These are phyloP conservation scores for Brettanomyces naardenensis DNA, from an alignment of 805 yeast species.

Conservation along the genomic window DNA sequence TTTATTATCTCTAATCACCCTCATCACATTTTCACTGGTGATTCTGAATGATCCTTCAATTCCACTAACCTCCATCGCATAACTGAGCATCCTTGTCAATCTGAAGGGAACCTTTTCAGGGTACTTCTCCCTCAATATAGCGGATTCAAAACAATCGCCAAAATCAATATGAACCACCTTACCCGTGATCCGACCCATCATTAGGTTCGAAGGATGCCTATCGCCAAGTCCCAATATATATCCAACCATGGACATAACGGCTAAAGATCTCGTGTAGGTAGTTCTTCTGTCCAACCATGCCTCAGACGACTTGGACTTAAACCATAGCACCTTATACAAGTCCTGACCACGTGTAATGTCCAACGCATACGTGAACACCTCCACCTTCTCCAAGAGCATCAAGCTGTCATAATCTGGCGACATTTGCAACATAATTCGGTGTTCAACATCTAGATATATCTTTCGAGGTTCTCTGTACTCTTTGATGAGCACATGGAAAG, in stretches of 20 bases:
- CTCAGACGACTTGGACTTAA: constrained; percentile 91
- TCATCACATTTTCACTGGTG: constrained; percentile 95
- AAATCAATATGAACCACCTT: constrained; percentile 96
- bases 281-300: constrained; percentile 98
- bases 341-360: constrained; percentile 97
- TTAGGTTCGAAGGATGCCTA: constrained; percentile 93
- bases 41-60: constrained; percentile 96
- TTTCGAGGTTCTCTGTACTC: constrained; percentile 91
- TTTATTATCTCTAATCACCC: constrained; percentile 84
- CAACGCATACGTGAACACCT: constrained; percentile 91
- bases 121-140: constrained; percentile 89
- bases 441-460: constrained; percentile 85
- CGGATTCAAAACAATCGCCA: constrained; percentile 99
- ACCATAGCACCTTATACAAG: constrained; percentile 90
- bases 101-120: constrained; percentile 99
- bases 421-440: constrained; percentile 94
- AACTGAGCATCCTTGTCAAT: constrained; percentile 91
- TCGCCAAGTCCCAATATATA: constrained; percentile 95
- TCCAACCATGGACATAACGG: constrained; percentile 99
- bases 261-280: constrained; percentile 89
- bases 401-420: constrained; percentile 92
- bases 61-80: constrained; percentile 99
- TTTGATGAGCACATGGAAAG: constrained; percentile 86
- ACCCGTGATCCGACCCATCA: constrained; percentile 92
- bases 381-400: constrained; percentile 86